phyloP scores from a whole-genome alignment of 371 early-diverging fungal species.

The Rhizopus sp. region DNA sequence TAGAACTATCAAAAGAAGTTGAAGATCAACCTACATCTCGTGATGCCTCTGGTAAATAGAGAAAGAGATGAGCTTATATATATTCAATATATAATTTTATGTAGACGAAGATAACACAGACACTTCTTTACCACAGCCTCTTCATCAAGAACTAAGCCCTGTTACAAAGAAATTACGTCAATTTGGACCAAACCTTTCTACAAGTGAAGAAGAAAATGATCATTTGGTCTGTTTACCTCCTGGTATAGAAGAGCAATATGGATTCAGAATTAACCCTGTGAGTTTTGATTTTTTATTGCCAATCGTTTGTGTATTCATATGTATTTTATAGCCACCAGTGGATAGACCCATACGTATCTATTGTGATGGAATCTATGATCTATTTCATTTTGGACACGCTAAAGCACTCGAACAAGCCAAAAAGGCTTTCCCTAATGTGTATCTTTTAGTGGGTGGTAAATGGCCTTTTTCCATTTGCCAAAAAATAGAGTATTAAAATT shows the following conservation, averaged over 20 bases:
- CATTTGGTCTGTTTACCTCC: conserved; percentile 17
- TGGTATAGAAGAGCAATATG: conserved; percentile 32
- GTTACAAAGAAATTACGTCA: conserved; percentile 18
- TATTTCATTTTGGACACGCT: conserved; percentile 96
- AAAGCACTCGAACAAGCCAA: conserved; percentile 94
- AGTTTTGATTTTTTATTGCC: not conserved
- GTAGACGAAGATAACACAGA: conserved; percentile 36
- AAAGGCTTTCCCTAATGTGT: conserved; percentile 84
- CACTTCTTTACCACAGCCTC: conserved; percentile 10
- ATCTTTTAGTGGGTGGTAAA: conserved; percentile 88
- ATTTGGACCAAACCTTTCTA: conserved; percentile 6
- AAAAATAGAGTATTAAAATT: not conserved
- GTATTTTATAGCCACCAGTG: conserved; percentile 55
- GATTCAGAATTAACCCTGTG: conserved; percentile 33
- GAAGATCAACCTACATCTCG: conserved; percentile 27
- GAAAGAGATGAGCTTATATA: not conserved
- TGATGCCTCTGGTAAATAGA: conserved; percentile 29
- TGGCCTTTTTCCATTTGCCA: not conserved
- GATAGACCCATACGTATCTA: conserved; percentile 85
- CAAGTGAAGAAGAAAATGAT: conserved; percentile 19
- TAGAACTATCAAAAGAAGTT: not conserved
- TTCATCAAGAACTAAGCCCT: conserved; percentile 1
- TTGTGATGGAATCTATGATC: conserved; percentile 94
- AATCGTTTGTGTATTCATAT: not conserved
- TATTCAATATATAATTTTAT: not conserved